phyloP scores from a whole-genome alignment of 345 rosid genomes.

The Camelina sativa region DNA sequence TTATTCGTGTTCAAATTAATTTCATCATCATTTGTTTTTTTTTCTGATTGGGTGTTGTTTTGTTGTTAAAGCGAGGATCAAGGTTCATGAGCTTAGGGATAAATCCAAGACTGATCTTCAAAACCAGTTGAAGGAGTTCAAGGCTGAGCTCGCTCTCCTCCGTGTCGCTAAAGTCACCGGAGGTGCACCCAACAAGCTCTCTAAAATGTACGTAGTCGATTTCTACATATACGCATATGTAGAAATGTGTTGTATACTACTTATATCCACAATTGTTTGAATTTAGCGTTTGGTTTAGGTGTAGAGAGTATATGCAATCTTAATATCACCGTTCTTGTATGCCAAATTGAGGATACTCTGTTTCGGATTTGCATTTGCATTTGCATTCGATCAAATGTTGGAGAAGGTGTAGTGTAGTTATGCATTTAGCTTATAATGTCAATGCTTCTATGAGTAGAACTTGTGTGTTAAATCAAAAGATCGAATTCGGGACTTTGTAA shows the following conservation, averaged over 20 bases:
- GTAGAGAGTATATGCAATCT: background rate
- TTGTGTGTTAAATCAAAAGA: too few relatives aligned
- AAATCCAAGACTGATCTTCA: slow-evolving; percentile 56
- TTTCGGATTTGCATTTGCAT: slow-evolving; percentile 6
- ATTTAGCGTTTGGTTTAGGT: background rate
- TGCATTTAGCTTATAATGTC: too few relatives aligned
- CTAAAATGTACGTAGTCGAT: slow-evolving; percentile 51
- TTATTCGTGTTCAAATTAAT: too few relatives aligned
- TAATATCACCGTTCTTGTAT: too few relatives aligned
- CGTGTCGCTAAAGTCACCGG: slow-evolving; percentile 74
- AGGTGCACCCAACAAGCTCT: slow-evolving; percentile 72
- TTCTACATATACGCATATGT: background rate
- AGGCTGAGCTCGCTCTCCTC: slow-evolving; percentile 66
- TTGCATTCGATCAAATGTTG: background rate
- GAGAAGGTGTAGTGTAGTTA: background rate
- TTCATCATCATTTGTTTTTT: too few relatives aligned
- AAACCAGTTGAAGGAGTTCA: slow-evolving; percentile 55
- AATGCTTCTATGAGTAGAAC: too few relatives aligned
- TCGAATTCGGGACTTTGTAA: too few relatives aligned
- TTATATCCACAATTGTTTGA: background rate
- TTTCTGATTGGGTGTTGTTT: slow-evolving; percentile 2
- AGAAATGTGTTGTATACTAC: background rate
- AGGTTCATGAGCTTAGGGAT: slow-evolving; percentile 64
- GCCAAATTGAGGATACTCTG: background rate
- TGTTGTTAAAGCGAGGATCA: slow-evolving; percentile 50